Base-by-base conservation (phyloP, 257 asterid species). In the Leptodermis oblonga region DNA sequence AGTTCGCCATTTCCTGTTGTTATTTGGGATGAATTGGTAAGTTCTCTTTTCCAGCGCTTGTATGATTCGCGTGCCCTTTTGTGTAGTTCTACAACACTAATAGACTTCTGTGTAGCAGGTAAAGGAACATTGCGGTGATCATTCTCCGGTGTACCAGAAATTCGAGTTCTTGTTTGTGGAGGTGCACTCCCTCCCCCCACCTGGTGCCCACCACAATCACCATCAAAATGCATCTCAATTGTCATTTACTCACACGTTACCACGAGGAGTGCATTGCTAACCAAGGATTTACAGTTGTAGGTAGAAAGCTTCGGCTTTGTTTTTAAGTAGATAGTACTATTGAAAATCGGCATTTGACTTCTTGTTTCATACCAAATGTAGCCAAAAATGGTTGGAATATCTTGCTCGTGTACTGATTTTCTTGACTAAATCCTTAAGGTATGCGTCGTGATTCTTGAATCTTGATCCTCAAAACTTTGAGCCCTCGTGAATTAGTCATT, bases 51-150 rank as follows among this genome's bases (percentile, higher is more conserved):
- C n/a, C n/a, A n/a, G n/a, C n/a, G n/a, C 3, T 2, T 34, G 39
- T 34, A 34, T 51, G 55, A 6, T 4, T 26, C 23, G 13, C 33
- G 13, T 63, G 54, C 0, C 1, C 10, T 0, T 8, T 33, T 18
- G 13, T 58, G 20, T 26, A 26, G 7, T 7, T 17, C 23, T 41
- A 8, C 10, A 25, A 64, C 4, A 1, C 55, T 41, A 17, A 61
- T 61, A 34, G 66, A 20, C 34, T 12, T 15, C 18, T 60, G 7
- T n/a, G 46, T 61, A 15, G 43, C 39, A 66, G 70, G 59, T 66
- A 30, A 46, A 13, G 12, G 43, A 28, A 10, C 59, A 7, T 14
- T 23, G 59, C 39, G 22, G 23, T 41, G 22, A 23, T 41, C 17
- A 3, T 22, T 39, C 49, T 26, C 2, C 52, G 15, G 52, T 13